A percentile compares a stretch with the other conserved stretches of the same genome.
Evolutionary conservation across 2,329 filamentous ascomycete species (phyloP).

Genomic region (Cryphonectria naterciae): DNA sequence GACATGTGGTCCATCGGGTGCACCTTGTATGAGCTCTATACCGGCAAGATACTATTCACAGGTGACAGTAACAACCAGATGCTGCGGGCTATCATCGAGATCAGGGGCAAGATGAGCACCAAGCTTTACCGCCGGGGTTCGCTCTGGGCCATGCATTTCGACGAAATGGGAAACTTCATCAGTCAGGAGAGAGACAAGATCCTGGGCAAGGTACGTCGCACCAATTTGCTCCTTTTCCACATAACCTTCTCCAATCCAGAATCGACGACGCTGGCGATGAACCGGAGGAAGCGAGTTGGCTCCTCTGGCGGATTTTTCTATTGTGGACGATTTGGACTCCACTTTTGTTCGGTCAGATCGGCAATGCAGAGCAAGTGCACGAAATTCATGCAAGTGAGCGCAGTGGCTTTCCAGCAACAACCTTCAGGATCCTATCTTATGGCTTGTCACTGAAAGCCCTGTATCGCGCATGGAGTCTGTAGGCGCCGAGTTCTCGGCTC

Average conservation of each 20-base stretch:
- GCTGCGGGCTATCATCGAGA: conserved; percentile 95
- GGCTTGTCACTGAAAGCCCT: not conserved
- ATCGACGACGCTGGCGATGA: not conserved
- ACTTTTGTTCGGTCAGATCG: not conserved
- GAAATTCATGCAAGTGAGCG: not conserved
- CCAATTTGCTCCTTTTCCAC: conserved; percentile 26
- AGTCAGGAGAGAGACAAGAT: conserved; percentile 86
- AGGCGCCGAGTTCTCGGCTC: conserved; percentile 19
- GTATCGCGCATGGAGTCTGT: conserved; percentile 15
- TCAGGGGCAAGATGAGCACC: conserved; percentile 86
- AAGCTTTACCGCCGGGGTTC: conserved; percentile 86
- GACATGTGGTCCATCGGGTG: conserved; percentile 99
- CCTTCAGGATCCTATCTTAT: not conserved
- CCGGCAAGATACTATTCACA: conserved; percentile 94
- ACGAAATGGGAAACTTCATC: conserved; percentile 80
- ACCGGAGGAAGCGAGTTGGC: conserved; percentile 7
- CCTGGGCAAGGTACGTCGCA: conserved; percentile 71
- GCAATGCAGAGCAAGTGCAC: conserved; percentile 4
- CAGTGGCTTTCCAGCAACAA: not conserved
- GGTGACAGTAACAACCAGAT: conserved; percentile 98
- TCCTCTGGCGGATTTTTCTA: conserved; percentile 17
- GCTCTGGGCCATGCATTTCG: conserved; percentile 78
- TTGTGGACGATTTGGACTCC: not conserved
- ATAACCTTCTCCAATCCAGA: conserved; percentile 20
- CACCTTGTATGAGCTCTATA: conserved; percentile 95